Percentiles rank a stretch among this genome's conserved stretches.
Evolutionary conservation across 2,329 filamentous ascomycete species (phyloP).

Genomic region (Achaetomium macrosporum): DNA sequence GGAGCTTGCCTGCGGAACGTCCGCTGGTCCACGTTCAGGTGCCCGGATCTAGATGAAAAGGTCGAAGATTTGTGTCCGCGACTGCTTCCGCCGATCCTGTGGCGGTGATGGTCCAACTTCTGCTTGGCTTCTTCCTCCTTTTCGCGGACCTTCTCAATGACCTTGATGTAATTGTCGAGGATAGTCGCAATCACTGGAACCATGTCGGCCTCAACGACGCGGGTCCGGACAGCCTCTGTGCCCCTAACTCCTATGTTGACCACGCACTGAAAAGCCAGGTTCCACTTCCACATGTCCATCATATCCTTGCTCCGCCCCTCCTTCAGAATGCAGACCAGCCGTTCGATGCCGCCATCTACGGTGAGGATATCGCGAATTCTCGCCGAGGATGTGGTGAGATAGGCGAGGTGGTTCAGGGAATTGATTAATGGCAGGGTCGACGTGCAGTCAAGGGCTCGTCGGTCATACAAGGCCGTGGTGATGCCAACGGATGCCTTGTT

Average conservation of each 20-base stretch:
- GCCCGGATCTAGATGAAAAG: slow-evolving; percentile 48
- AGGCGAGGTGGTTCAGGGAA: slow-evolving; percentile 96
- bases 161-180: slow-evolving; percentile 95
- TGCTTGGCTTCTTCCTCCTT: slow-evolving; percentile 77
- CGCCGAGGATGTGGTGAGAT: slow-evolving; percentile 94
- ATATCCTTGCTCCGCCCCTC: slow-evolving; percentile 94
- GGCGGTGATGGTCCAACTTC: slow-evolving; percentile 53
- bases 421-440: slow-evolving; percentile 97
- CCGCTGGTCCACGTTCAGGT: slow-evolving; percentile 54
- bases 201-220: slow-evolving; percentile 98
- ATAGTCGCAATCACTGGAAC: slow-evolving; percentile 98
- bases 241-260: slow-evolving; percentile 97
- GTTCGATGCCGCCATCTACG: slow-evolving; percentile 96
- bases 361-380: slow-evolving; percentile 97
- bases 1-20: slow-evolving; percentile 70
- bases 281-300: slow-evolving; percentile 99
- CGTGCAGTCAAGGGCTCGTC: slow-evolving; percentile 94
- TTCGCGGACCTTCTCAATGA: slow-evolving; percentile 85
- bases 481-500: slow-evolving; percentile 96
- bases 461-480: slow-evolving; percentile 96
- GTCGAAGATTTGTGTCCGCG: slow-evolving; percentile 45
- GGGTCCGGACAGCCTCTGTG: slow-evolving; percentile 86
- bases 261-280: slow-evolving; percentile 95
- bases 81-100: slow-evolving; percentile 45
- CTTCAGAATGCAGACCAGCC: slow-evolving; percentile 95